phyloP scores from a whole-genome alignment of 495 filamentous ascomycete genomes.

The Lophium mytilinum region DNA sequence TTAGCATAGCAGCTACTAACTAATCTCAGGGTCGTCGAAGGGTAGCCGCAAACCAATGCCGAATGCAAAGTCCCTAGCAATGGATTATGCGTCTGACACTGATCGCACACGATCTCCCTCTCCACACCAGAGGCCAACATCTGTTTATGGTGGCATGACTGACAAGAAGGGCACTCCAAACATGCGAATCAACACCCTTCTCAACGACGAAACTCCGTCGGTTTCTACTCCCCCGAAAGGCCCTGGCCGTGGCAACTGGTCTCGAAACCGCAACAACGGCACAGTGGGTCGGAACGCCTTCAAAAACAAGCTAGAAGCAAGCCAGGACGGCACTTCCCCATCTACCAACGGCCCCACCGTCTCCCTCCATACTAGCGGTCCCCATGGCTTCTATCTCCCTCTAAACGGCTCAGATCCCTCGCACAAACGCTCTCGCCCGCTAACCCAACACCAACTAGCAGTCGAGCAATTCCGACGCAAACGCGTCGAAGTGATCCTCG shows the following conservation, averaged over 20 bases:
- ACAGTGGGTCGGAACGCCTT: constrained; percentile 5
- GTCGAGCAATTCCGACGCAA: constrained; percentile 83
- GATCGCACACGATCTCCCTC: constrained; percentile 28
- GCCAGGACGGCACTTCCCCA: constrained; percentile 13
- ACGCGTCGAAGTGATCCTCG: constrained; percentile 78
- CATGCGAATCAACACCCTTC: constrained; percentile 37
- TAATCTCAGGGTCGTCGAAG: neutral
- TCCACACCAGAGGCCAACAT: constrained; percentile 7
- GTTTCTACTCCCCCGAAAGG: constrained; percentile 26
- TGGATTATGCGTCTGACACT: constrained; percentile 26
- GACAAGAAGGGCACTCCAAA: constrained; percentile 25
- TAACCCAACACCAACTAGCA: constrained; percentile 88
- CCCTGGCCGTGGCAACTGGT: constrained; percentile 38
- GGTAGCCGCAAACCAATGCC: neutral
- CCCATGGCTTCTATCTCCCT: constrained; percentile 29
- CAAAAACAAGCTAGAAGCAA: constrained; percentile 17
- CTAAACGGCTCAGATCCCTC: constrained; percentile 25
- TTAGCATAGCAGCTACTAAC: neutral
- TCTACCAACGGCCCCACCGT: constrained; percentile 1
- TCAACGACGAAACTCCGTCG: constrained; percentile 32
- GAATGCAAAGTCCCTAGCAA: constrained; percentile 10
- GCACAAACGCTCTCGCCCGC: constrained; percentile 62
- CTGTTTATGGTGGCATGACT: neutral
- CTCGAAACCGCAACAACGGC: constrained; percentile 21
- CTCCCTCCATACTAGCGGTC: constrained; percentile 5